Conservation (phyloP, 2,329 filamentous ascomycete species). For the Scytalidium sp. region DNA sequence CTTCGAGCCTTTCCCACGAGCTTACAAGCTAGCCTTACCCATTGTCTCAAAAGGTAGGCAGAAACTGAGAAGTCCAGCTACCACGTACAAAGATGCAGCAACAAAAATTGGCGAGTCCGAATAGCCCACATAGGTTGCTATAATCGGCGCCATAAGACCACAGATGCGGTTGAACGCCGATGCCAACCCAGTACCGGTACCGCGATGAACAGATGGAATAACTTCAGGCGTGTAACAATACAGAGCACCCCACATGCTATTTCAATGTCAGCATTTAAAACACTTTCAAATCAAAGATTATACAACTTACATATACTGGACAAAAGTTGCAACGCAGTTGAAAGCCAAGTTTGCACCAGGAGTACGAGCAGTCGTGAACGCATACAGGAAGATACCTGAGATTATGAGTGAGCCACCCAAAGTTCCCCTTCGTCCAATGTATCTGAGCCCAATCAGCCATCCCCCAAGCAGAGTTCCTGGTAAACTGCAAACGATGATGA, state of each 20-base stretch:
- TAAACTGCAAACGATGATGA: constrained; percentile 52
- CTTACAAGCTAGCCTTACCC: constrained; percentile 53
- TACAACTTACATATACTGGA: constrained; percentile 38
- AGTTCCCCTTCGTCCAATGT: constrained; percentile 51
- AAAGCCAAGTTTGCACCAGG: constrained; percentile 47
- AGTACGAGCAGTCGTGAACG: constrained; percentile 44
- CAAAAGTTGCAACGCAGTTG: constrained; percentile 53
- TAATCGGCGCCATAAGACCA: constrained; percentile 65
- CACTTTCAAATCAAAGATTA: neutral
- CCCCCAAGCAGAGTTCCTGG: constrained; percentile 58
- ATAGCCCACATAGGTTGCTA: constrained; percentile 54
- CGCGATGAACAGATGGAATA: constrained; percentile 52
- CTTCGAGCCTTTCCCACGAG: too few relatives aligned
- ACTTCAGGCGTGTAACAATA: constrained; percentile 56
- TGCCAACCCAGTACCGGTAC: constrained; percentile 52
- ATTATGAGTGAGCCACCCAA: constrained; percentile 43
- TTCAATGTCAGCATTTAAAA: neutral
- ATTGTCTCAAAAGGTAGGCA: constrained; percentile 62
- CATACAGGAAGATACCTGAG: constrained; percentile 50
- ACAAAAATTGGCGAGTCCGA: constrained; percentile 56
- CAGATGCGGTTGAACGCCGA: constrained; percentile 63
- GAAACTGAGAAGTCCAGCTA: constrained; percentile 57
- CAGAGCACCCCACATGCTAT: constrained; percentile 48
- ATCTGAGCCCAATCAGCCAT: constrained; percentile 46
- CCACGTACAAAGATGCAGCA: constrained; percentile 53